Conservation (phyloP, 208 protist genomes). For the Vickermania spadyakhi region DNA sequence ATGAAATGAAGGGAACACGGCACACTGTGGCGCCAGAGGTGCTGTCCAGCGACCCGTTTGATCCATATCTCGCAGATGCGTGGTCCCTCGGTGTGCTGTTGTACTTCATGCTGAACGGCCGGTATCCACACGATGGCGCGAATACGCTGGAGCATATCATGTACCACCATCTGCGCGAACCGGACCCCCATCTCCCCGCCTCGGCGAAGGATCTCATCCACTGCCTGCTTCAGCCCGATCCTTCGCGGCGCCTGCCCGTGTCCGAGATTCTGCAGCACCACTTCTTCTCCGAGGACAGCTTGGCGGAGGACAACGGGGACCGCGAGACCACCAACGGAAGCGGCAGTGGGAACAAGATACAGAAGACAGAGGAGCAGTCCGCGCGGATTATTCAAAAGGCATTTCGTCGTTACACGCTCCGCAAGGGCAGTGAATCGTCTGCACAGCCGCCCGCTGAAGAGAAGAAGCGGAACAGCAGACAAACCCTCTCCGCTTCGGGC, state of each 20-base stretch:
- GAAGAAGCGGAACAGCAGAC: too few relatives aligned
- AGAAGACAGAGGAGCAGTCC: slow-evolving; percentile 21
- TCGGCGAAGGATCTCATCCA: slow-evolving; percentile 47
- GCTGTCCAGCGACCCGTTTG: slow-evolving; percentile 46
- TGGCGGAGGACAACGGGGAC: slow-evolving; percentile 2
- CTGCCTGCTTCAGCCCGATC: slow-evolving; percentile 41
- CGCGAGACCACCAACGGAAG: slow-evolving; percentile 4
- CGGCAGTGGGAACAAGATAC: slow-evolving; percentile 9
- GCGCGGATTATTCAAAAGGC: slow-evolving; percentile 59
- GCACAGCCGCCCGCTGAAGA: not conserved
- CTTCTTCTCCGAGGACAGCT: slow-evolving; percentile 22
- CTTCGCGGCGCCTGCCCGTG: slow-evolving; percentile 47
- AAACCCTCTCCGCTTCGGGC: too few relatives aligned
- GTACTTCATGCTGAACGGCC: slow-evolving; percentile 81
- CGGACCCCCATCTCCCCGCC: slow-evolving; percentile 23
- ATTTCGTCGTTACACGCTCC: slow-evolving; percentile 22
- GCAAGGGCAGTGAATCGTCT: slow-evolving; percentile 7
- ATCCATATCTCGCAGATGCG: slow-evolving; percentile 68
- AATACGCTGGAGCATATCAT: slow-evolving; percentile 82
- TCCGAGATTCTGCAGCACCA: slow-evolving; percentile 54
- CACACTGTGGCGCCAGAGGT: slow-evolving; percentile 85
- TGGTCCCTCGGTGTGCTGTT: slow-evolving; percentile 80
- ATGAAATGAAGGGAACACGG: slow-evolving; percentile 60
- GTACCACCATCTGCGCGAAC: slow-evolving; percentile 41
- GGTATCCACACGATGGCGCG: slow-evolving; percentile 82